A percentile compares a stretch with the other conserved stretches of the same genome.
These are phyloP conservation scores for Neonectria neomacrospora DNA, from an alignment of 2,329 filamentous ascomycete genomes.

Conservation along the genomic window DNA sequence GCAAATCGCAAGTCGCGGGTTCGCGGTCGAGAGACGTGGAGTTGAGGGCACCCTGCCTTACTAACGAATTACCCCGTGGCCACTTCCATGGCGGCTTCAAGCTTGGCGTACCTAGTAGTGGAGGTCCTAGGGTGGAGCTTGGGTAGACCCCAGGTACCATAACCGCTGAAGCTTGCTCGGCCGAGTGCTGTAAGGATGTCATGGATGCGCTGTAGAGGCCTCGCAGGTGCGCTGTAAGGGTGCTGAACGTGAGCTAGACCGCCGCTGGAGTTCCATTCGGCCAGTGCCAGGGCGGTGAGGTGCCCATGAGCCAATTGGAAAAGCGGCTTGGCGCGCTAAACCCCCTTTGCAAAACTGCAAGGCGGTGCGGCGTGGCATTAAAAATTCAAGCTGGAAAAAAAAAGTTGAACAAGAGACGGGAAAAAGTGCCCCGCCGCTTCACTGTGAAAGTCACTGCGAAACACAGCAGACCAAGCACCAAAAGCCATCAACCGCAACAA, in stretches of 20 bases:
- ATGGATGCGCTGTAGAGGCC: constrained; percentile 19
- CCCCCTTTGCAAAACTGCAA: constrained; percentile 9
- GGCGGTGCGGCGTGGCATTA: constrained; percentile 50
- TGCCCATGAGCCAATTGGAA: constrained; percentile 14
- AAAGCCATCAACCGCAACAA: constrained; percentile 47
- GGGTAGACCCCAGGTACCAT: neutral
- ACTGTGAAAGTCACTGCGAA: constrained; percentile 35
- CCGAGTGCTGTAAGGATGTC: constrained; percentile 29
- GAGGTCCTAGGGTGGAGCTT: neutral
- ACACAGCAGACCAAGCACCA: constrained; percentile 30
- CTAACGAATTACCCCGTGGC: constrained; percentile 36
- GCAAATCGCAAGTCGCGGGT: constrained; percentile 30
- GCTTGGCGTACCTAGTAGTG: constrained; percentile 24
- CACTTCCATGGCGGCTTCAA: constrained; percentile 48
- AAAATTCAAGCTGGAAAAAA: constrained; percentile 49
- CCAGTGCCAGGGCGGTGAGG: constrained; percentile 41
- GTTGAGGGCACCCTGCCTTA: constrained; percentile 16
- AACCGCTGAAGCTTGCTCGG: constrained; percentile 31
- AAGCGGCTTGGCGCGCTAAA: constrained; percentile 18
- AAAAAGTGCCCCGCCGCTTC: constrained; percentile 50
- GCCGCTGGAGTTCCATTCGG: constrained; percentile 11
- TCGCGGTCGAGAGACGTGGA: constrained; percentile 43
- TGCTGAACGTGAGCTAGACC: constrained; percentile 21
- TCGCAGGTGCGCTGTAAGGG: constrained; percentile 17
- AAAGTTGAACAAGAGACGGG: constrained; percentile 49